Evolutionary conservation across 2,329 filamentous ascomycete species (phyloP).

Genomic region (Calonectria naviculata): DNA sequence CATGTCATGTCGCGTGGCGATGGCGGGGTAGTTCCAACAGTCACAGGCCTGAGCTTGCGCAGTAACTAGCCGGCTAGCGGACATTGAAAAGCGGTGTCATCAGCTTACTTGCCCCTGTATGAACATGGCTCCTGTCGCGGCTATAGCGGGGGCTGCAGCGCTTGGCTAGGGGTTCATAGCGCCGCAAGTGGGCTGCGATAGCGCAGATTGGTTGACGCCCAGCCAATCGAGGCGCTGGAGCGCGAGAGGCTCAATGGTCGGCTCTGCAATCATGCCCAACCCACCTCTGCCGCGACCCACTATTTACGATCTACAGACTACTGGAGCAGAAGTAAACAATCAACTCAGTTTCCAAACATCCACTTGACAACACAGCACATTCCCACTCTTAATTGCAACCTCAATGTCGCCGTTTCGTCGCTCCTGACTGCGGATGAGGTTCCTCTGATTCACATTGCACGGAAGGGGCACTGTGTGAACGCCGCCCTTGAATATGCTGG

Average conservation of each 20-base stretch:
- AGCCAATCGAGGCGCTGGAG: slow-evolving; percentile 27
- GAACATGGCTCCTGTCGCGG: slow-evolving; percentile 9
- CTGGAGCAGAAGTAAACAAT: slow-evolving; percentile 27
- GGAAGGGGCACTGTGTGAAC: slow-evolving; percentile 5
- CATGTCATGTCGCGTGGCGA: slow-evolving; percentile 37
- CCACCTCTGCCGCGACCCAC: slow-evolving; percentile 12
- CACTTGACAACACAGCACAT: slow-evolving; percentile 19
- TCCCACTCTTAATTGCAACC: slow-evolving; percentile 10
- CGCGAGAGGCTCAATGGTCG: slow-evolving; percentile 14
- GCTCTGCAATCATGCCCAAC: slow-evolving; percentile 45
- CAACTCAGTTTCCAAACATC: neutral
- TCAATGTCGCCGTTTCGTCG: slow-evolving; percentile 23
- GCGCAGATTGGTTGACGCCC: slow-evolving; percentile 5
- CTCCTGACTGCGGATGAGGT: slow-evolving; percentile 29
- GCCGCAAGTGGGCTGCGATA: slow-evolving; percentile 15
- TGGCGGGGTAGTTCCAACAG: slow-evolving; percentile 38
- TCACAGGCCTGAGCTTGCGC: slow-evolving; percentile 22
- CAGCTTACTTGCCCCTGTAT: neutral
- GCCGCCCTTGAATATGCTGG: slow-evolving; percentile 59
- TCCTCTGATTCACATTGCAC: slow-evolving; percentile 3
- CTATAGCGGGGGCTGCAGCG: slow-evolving; percentile 33
- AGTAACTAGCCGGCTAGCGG: neutral
- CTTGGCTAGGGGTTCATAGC: slow-evolving; percentile 36
- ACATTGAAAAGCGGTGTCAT: slow-evolving; percentile 38
- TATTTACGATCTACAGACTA: slow-evolving; percentile 15